Evolutionary conservation across 1,284 basidiomycete genomes (phyloP).

Genomic region (Xanthoconium separans): DNA sequence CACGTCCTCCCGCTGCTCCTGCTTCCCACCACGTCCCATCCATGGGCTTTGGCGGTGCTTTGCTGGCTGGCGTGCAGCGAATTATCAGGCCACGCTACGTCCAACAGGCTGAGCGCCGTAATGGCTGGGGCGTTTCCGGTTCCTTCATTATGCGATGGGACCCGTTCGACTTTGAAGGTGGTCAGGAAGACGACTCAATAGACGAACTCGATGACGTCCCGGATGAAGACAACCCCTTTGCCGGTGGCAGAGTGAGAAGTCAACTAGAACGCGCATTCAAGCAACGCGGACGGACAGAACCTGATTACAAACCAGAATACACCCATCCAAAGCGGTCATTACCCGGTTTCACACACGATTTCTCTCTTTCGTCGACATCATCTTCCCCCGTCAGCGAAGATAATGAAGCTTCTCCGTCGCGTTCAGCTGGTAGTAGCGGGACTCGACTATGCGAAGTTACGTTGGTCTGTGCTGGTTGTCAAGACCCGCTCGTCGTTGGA

Average conservation of each 20-base stretch:
- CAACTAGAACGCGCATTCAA: conserved; percentile 25
- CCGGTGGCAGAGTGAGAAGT: conserved; percentile 14
- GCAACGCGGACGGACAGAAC: conserved; percentile 23
- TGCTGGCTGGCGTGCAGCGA: conserved; percentile 47
- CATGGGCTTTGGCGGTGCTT: conserved; percentile 68
- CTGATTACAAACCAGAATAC: conserved; percentile 56
- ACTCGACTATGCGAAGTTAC: conserved; percentile 29
- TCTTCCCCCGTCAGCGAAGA: conserved; percentile 31
- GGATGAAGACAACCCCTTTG: conserved; percentile 10
- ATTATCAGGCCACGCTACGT: conserved; percentile 21
- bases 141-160: conserved; percentile 34
- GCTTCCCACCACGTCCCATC: conserved; percentile 55
- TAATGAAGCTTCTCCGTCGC: conserved; percentile 13
- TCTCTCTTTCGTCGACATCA: conserved; percentile 38
- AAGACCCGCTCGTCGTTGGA: conserved; percentile 51
- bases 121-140: conserved; percentile 29
- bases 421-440: conserved; percentile 18
- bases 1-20: conserved; percentile 36
- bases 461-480: conserved; percentile 63
- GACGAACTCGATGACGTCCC: conserved; percentile 14
- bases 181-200: conserved; percentile 10
- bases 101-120: conserved; percentile 18
- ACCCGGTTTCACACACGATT: conserved; percentile 65
- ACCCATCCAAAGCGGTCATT: conserved; percentile 58
- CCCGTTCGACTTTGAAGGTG: conserved; percentile 20